Conservation (phyloP, 108 stramenopile species). For the Cyclotella kingstonii region DNA sequence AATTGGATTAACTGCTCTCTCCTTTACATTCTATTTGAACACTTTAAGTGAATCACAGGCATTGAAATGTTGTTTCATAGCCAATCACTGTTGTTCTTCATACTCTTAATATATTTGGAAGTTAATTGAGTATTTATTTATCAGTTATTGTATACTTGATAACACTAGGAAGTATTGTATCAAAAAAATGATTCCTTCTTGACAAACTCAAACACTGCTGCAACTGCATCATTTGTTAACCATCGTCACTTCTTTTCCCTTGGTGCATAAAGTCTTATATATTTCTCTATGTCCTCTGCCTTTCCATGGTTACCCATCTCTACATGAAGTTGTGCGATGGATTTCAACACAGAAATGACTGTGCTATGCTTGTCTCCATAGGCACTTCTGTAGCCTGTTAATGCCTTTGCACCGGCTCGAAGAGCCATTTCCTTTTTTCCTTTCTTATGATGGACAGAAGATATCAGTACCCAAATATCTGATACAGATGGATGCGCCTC, state of each 20-base stretch:
- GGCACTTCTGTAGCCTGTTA: constrained; percentile 39
- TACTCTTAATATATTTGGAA: no score
- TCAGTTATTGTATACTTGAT: no score
- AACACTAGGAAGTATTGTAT: no score
- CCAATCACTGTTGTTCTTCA: no score
- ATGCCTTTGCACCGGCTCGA: constrained; percentile 39
- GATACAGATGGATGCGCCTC: constrained; percentile 36
- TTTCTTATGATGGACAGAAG: constrained; percentile 23
- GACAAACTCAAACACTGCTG: no score
- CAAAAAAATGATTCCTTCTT: no score
- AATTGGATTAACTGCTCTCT: no score
- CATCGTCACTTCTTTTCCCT: constrained; percentile 12
- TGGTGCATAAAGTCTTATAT: constrained; percentile 23
- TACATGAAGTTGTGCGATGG: constrained; percentile 29
- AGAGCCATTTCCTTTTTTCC: constrained; percentile 34
- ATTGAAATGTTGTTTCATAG: no score
- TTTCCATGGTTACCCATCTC: constrained; percentile 39
- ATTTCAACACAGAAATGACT: constrained; percentile 32
- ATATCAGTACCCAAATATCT: constrained; percentile 40
- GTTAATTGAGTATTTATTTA: no score
- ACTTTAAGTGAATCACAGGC: no score
- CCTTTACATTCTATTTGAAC: no score
- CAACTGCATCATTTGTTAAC: no score
- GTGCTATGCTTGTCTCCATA: constrained; percentile 37
- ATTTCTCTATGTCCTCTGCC: constrained; percentile 36